phyloP scores from a whole-genome alignment of 768 basidiomycete genomes.

The Leccinum boreale region DNA sequence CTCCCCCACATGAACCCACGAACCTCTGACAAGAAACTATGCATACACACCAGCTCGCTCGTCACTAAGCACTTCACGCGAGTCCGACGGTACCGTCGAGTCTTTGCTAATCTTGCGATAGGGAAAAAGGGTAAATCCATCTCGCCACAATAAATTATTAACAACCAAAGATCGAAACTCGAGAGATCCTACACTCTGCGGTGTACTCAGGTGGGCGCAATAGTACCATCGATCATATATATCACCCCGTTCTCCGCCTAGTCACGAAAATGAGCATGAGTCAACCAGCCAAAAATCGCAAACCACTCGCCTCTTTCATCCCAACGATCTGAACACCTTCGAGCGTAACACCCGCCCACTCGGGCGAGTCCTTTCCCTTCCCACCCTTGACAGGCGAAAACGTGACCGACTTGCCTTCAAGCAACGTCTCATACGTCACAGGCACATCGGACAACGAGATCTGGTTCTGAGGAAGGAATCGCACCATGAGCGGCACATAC shows the following conservation, averaged over 20 bases:
- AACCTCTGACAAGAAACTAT: too few relatives aligned
- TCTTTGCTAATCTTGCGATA: not conserved
- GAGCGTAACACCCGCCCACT: slow-evolving; percentile 60
- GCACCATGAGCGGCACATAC: not conserved
- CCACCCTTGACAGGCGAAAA: slow-evolving; percentile 40
- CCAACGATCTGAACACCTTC: slow-evolving; percentile 54
- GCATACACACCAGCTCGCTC: too few relatives aligned
- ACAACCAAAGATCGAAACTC: not conserved
- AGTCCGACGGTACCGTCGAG: too few relatives aligned
- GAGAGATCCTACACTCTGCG: not conserved
- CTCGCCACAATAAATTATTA: not conserved
- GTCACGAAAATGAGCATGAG: not conserved
- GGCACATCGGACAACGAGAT: slow-evolving; percentile 40
- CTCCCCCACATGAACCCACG: too few relatives aligned
- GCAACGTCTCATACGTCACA: slow-evolving; percentile 53
- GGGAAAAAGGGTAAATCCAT: not conserved
- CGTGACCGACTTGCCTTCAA: slow-evolving; percentile 53
- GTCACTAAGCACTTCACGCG: too few relatives aligned
- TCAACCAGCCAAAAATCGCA: not conserved
- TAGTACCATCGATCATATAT: slow-evolving; percentile 41
- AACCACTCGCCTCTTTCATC: slow-evolving; percentile 55
- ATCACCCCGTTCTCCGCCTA: slow-evolving; percentile 45
- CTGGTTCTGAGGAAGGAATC: slow-evolving; percentile 34
- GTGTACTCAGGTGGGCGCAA: slow-evolving; percentile 20
- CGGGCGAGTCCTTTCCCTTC: slow-evolving; percentile 37